A percentile compares a stretch with the other conserved stretches of the same genome.
Evolutionary conservation across 306 rosid species (phyloP).

Genomic region (Ormosia emarginata): DNA sequence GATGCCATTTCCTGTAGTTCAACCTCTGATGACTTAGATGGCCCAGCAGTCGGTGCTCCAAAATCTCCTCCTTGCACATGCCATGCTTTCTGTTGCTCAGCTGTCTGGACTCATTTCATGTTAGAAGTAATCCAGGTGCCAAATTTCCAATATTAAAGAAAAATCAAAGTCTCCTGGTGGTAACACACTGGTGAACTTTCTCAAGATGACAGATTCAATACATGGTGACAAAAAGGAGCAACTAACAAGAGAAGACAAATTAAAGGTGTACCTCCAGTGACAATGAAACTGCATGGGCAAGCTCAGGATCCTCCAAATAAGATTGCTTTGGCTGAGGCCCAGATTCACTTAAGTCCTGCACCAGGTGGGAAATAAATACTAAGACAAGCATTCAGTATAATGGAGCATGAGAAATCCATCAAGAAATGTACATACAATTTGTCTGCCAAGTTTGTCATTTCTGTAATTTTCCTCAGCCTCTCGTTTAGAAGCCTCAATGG

Average conservation of each 20-base stretch:
- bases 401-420: slow-evolving; percentile 22
- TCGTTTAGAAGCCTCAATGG: slow-evolving; percentile 82
- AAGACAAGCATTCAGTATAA: slow-evolving; percentile 16
- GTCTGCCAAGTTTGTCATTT: slow-evolving; percentile 38
- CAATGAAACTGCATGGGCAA: slow-evolving; percentile 83
- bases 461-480: slow-evolving; percentile 59
- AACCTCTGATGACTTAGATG: slow-evolving; percentile 49
- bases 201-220: neutral
- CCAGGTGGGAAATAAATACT: slow-evolving; percentile 32
- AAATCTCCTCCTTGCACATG: slow-evolving; percentile 46
- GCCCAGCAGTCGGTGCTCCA: slow-evolving; percentile 32
- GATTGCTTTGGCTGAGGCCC: slow-evolving; percentile 52
- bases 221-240: neutral
- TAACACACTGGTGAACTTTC: neutral
- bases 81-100: slow-evolving; percentile 64
- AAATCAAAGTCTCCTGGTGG: neutral
- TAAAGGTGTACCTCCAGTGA: slow-evolving; percentile 60
- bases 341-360: slow-evolving; percentile 51
- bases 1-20: slow-evolving; percentile 46
- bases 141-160: slow-evolving; percentile 26
- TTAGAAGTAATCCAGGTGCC: slow-evolving; percentile 28
- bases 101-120: slow-evolving; percentile 49
- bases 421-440: slow-evolving; percentile 47
- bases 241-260: neutral
- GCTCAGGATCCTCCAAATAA: slow-evolving; percentile 62